Evolutionary conservation across 2,329 filamentous ascomycete genomes (phyloP).

Genomic region (Penicillium sp.): DNA sequence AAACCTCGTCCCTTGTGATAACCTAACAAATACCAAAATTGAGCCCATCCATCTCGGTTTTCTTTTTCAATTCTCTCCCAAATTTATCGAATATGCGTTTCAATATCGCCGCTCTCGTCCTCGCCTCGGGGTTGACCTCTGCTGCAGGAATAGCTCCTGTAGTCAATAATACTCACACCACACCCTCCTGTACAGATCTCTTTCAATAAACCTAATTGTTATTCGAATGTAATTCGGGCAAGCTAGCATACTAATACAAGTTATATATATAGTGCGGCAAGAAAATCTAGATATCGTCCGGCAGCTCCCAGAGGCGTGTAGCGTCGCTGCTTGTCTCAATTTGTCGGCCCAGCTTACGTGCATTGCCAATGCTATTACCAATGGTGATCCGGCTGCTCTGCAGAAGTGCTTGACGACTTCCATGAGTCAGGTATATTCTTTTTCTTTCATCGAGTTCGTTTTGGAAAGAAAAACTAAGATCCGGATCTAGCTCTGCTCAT

Average conservation of each 20-base stretch:
- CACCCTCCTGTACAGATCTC: not conserved
- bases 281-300: conserved; percentile 13
- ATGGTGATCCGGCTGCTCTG: conserved; percentile 16
- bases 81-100: conserved; percentile 15
- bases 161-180: not conserved
- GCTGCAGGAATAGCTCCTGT: not conserved
- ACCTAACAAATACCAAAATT: not conserved
- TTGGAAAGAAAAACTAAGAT: not conserved
- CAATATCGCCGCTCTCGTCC: conserved; percentile 2
- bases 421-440: conserved; percentile 12
- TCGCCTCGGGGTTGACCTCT: conserved; percentile 8
- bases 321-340: conserved; percentile 19
- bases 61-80: not conserved
- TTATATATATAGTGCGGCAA: conserved; percentile 11
- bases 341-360: conserved; percentile 17
- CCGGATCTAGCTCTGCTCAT: conserved; percentile 19
- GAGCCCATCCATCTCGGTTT: not conserved
- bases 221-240: not conserved
- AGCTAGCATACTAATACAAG: not conserved
- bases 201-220: not conserved
- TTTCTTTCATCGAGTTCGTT: not conserved
- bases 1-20: not conserved
- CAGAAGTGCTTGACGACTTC: conserved; percentile 16
- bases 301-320: conserved; percentile 18
- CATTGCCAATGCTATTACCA: conserved; percentile 15